Evolutionary conservation across 306 rosid genomes (phyloP), one percentile per base, ranked within the genome.

Genomic region (Heteromeles arbutifolia): DNA sequence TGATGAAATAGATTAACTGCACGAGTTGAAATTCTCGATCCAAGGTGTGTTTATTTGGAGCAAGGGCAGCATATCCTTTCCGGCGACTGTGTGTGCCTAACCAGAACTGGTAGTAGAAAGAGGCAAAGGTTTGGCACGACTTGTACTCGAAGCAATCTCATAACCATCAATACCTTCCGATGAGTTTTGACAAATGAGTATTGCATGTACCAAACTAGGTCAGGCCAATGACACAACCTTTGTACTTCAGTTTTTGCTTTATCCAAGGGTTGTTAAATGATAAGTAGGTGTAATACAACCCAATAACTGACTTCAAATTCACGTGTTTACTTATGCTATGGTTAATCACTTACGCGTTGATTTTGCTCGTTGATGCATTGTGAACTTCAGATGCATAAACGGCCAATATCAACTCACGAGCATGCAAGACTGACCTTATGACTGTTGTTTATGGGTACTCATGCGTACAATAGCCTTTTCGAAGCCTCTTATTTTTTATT

Each of bases 61-160:
- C 21, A 74, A 62, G 69, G 43, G 61, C 44, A 44, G 32, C 69
- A 74, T n/a, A 43, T 26, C 69, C 77, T 74, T 74, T 62, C 45
- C 4, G n/a, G 10, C 3, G 3, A 44, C 31, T 74, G 28, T 12
- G 69, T 21, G 3, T 61, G 69, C 69, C 69, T 74, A 43, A 25
- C 77, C 69, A 61, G n/a, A 26, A 43, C 44, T 44, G 69, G 4
- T 26, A 19, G 63, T 28, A 7, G 12, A 48, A 62, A 74, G 21
- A 2, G 69, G 77, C 77, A 74, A 74, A 28, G 15, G 41, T 65
- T 61, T 62, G 77, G 69, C 77, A 34, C 29, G 34, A 72, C 53
- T 54, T 71, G 34, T 34, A 43, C 34, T 14, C 28, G 18, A 59
- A 59, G 68, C 77, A 19, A 41, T 61, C 59, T 26, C 77, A 3